These are phyloP conservation scores for Begonia peltatifolia DNA, from an alignment of 306 rosid species.

Conservation along the genomic window DNA sequence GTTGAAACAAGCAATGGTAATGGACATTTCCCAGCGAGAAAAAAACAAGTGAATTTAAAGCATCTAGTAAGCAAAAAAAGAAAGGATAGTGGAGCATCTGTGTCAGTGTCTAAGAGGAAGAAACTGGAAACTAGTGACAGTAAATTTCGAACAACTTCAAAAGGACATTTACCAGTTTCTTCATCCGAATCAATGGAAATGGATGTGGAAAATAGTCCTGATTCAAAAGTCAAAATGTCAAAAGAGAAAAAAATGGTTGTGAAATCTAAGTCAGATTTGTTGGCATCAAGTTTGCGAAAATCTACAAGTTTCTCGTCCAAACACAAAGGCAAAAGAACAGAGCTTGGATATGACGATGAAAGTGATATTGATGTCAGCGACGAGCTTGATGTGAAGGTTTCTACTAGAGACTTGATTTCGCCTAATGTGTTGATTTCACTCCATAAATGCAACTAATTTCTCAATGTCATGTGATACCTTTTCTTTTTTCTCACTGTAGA, in stretches of 20 bases:
- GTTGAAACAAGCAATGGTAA: constrained; percentile 75
- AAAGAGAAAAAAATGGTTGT: constrained; percentile 29
- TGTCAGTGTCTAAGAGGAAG: constrained; percentile 45
- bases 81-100: constrained; percentile 32
- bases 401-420: neutral
- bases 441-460: no score
- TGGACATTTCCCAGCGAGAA: constrained; percentile 31
- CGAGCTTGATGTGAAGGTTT: constrained; percentile 40
- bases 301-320: constrained; percentile 21
- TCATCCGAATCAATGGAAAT: constrained; percentile 11
- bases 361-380: constrained; percentile 28
- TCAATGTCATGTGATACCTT: neutral
- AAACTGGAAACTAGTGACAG: constrained; percentile 36
- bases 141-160: constrained; percentile 30
- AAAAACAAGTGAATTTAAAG: constrained; percentile 20
- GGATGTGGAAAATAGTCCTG: constrained; percentile 22
- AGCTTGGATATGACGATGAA: constrained; percentile 17
- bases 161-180: constrained; percentile 25
- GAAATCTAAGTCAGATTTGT: constrained; percentile 32
- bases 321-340: constrained; percentile 35
- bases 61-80: constrained; percentile 32
- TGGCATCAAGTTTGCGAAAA: constrained; percentile 32
- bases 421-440: no score
- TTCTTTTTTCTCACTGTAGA: constrained; percentile 27
- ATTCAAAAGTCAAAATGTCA: constrained; percentile 20